Evolutionary conservation across 192 early-diverging fungal species (phyloP).

Genomic region (Entomortierella parvispora): DNA sequence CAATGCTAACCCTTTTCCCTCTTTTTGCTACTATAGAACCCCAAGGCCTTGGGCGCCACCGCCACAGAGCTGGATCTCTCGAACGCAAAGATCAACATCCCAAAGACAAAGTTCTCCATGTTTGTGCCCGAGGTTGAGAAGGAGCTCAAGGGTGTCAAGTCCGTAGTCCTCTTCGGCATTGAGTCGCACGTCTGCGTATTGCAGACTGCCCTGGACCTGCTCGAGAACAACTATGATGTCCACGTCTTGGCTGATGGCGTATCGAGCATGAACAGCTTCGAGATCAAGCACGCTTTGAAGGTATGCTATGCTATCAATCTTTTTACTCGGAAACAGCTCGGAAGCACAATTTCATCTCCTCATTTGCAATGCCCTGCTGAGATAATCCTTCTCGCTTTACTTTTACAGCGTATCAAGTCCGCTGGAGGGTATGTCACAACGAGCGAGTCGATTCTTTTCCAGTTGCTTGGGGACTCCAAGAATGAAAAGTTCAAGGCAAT

Average conservation of each 20-base stretch:
- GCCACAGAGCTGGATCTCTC: conserved; percentile 80
- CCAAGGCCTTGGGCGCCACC: conserved; percentile 75
- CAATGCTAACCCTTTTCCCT: neutral
- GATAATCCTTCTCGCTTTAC: too few relatives aligned
- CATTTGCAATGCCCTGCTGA: too few relatives aligned
- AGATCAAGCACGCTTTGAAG: conserved; percentile 84
- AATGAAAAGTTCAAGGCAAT: conserved; percentile 82
- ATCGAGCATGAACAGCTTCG: conserved; percentile 84
- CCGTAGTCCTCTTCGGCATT: conserved; percentile 90
- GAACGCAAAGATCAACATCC: conserved; percentile 63
- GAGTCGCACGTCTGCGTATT: conserved; percentile 97
- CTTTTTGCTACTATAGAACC: conserved; percentile 44
- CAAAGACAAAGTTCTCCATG: conserved; percentile 96
- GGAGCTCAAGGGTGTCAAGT: conserved; percentile 66
- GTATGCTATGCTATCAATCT: conserved; percentile 53
- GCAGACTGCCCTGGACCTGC: conserved; percentile 92
- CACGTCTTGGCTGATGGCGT: conserved; percentile 95
- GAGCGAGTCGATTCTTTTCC: conserved; percentile 82
- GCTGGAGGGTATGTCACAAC: conserved; percentile 83
- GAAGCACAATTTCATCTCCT: conserved; percentile 43
- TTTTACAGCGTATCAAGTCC: conserved; percentile 60
- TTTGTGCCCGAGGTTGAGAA: conserved; percentile 66
- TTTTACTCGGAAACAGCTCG: conserved; percentile 16
- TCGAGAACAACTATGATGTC: conserved; percentile 80
- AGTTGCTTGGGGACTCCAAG: conserved; percentile 69